Evolutionary conservation across 495 filamentous ascomycete genomes (phyloP), one percentile per base, ranked within the genome.

Genomic region (Melanomma pulvis-pyrius): DNA sequence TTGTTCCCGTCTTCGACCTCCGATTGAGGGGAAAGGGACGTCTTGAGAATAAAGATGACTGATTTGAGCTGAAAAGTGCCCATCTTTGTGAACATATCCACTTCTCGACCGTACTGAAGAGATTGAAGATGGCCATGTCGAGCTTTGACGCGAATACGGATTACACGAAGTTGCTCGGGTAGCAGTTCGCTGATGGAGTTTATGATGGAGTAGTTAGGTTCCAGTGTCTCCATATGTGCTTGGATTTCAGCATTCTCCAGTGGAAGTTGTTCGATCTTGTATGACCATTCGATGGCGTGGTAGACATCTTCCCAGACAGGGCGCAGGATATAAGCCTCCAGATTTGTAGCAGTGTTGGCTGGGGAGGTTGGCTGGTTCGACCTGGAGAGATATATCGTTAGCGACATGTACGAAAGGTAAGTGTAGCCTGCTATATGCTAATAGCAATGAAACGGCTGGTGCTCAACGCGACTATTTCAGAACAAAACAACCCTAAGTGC

Each of bases 321-420:
- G 4, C 24, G 52, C 1, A 71, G 26, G 41, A 58, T 54, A 39
- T 64, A 68, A 2, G 64, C 69, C 46, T 71, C 64, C 1, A 67
- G 28, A 30, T 11, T 44, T 17, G 13, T 44, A 17, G 39, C 39
- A 44, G 39, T 2, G 39, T 44, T 17, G 39, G 39, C 2, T 15
- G 8, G 39, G 2, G 17, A 44, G 17, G n/a, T n/a, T n/a, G n/a
- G n/a, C n/a, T n/a, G n/a, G n/a, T n/a, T n/a, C 39, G 17, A 15
- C 2, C n/a, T 15, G 9, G 39, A 44, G 39, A 44, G 32, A 44
- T 6, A 15, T 12, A 17, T 44, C 3, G 17, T 44, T n/a, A 44
- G 39, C 17, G n/a, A 11, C 3, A 17, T 44, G 39, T 44, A 7
- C 39, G 39, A 44, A 44, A 36, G 13, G 32, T 6, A 36, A 36